Evolutionary conservation across 257 asterid species (phyloP).

Genomic region (Buddleja alternifolia): DNA sequence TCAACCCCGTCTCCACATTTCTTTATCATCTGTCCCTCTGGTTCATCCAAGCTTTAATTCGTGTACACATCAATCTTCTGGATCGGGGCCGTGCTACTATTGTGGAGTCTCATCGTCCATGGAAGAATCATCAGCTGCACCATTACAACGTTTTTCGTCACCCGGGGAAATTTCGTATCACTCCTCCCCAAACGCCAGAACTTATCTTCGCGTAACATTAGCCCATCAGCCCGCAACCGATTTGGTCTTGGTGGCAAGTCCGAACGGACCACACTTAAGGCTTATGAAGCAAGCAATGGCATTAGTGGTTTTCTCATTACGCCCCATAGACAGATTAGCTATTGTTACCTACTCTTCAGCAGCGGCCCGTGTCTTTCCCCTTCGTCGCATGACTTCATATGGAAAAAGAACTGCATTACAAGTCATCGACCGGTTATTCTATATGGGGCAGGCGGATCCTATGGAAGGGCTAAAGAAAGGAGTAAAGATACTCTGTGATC

Average conservation of each 20-base stretch:
- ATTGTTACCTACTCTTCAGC: slow-evolving; percentile 82
- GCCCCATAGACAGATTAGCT: slow-evolving; percentile 76
- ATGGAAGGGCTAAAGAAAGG: slow-evolving; percentile 85
- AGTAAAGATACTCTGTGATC: slow-evolving; percentile 70
- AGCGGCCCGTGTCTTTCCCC: slow-evolving; percentile 85
- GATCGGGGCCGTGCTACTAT: slow-evolving; percentile 24
- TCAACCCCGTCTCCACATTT: slow-evolving; percentile 67
- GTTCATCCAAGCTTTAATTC: slow-evolving; percentile 30
- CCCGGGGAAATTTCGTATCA: slow-evolving; percentile 29
- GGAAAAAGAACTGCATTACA: slow-evolving; percentile 78
- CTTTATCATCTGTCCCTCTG: slow-evolving; percentile 48
- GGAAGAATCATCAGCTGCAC: slow-evolving; percentile 37
- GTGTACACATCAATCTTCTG: slow-evolving; percentile 33
- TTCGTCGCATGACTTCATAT: slow-evolving; percentile 75
- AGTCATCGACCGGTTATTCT: slow-evolving; percentile 74
- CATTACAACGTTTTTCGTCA: slow-evolving; percentile 24
- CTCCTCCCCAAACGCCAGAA: slow-evolving; percentile 43
- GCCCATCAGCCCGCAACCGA: slow-evolving; percentile 79
- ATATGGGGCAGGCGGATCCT: slow-evolving; percentile 82
- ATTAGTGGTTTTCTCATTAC: slow-evolving; percentile 67
- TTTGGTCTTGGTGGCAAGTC: slow-evolving; percentile 79
- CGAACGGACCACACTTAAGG: slow-evolving; percentile 85
- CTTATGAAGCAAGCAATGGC: slow-evolving; percentile 94
- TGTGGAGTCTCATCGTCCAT: slow-evolving; percentile 33
- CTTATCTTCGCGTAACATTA: slow-evolving; percentile 59